Evolutionary conservation across 805 yeast species (phyloP).

Genomic region (Monosporozyma servazzii): DNA sequence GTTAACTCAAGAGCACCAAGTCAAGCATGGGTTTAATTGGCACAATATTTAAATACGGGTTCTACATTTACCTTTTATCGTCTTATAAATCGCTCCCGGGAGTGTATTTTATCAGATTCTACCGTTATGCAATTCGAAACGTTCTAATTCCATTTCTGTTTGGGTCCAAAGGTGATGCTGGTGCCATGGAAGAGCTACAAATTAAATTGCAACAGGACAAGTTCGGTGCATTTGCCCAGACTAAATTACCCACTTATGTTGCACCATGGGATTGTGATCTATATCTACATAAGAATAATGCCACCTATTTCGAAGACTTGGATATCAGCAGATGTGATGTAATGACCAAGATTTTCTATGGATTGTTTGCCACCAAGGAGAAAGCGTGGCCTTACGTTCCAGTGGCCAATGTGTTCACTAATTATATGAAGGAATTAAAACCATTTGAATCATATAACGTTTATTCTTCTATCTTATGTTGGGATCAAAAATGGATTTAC

Average conservation of each 20-base stretch:
- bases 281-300: constrained; percentile 79
- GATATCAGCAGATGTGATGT: constrained; percentile 69
- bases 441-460: constrained; percentile 54
- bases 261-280: constrained; percentile 78
- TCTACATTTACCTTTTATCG: constrained; percentile 16
- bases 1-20: background rate
- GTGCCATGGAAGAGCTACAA: constrained; percentile 12
- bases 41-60: constrained; percentile 9
- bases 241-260: constrained; percentile 43
- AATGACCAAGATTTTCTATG: constrained; percentile 48
- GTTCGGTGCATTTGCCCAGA: constrained; percentile 34
- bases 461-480: constrained; percentile 53
- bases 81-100: constrained; percentile 58
- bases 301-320: constrained; percentile 73
- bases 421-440: constrained; percentile 63
- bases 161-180: constrained; percentile 21
- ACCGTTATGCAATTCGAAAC: constrained; percentile 35
- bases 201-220: constrained; percentile 12
- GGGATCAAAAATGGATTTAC: constrained; percentile 86
- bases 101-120: constrained; percentile 58
- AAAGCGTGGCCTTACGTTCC: constrained; percentile 55
- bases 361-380: constrained; percentile 37
- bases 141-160: constrained; percentile 15
- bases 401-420: constrained; percentile 59
- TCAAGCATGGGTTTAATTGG: background rate